Evolutionary conservation across 352 stramenopile genomes (phyloP), one percentile per base, ranked within the genome.

Genomic region (Globisporangium paddicum): DNA sequence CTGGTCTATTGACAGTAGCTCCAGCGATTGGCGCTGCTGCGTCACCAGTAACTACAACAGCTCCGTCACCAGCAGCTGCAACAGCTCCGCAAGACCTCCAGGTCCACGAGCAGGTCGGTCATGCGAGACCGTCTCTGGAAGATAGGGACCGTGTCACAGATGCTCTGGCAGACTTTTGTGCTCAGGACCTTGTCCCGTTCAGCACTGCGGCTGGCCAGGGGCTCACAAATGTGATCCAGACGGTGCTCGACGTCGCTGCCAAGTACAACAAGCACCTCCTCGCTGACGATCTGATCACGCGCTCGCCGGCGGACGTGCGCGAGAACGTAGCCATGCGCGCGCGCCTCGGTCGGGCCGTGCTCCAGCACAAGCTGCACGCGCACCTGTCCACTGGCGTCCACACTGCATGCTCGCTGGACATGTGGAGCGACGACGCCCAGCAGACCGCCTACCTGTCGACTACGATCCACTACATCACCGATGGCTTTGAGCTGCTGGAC

Each of bases 201-300:
- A 28, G n/a, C 45, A 11, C 23, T 35, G 45, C 34, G 25, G 25
- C 18, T 8, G 45, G 45, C 7, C 3, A 51, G 45, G 45, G 45
- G 7, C 23, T 51, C 45, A 51, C 18, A 6, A 16, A 35, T 16
- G 16, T 51, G 25, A 35, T 51, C 23, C 45, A 51, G 45, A 51
- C 45, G 14, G 45, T 51, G 6, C 45, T 51, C 25, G 45, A 51
- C 10, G 5, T 51, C 25, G 25, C 45, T 2, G 28, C 30, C 25
- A 51, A 18, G 25, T n/a, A 51, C 25, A 51, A 35, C 45, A 51
- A 51, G 23, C 45, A 14, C 5, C 45, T 51, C n/a, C 14, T 51
- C 14, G 45, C 21, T n/a, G 23, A 51, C 8, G 25, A 51, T 7
- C 45, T 51, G 16, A 6, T 51, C 25, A 8, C 25, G n/a, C n/a